A percentile compares a stretch with the other conserved stretches of the same genome.
These are phyloP conservation scores for Trichoderma asperellum DNA, from an alignment of 2,329 filamentous ascomycete species.

Conservation along the genomic window DNA sequence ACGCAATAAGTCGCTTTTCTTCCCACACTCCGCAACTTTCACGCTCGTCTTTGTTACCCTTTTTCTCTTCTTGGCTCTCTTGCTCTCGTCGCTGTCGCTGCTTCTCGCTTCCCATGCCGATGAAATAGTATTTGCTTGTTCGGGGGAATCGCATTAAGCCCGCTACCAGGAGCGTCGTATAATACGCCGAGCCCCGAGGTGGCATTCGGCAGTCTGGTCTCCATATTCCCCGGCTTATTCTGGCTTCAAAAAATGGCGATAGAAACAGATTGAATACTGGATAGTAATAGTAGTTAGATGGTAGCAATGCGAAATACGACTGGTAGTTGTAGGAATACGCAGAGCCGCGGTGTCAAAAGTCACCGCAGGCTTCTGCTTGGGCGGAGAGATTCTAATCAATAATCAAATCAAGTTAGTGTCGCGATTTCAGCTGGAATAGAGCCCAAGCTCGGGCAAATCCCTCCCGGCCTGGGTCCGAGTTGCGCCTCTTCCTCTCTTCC, in stretches of 20 bases:
- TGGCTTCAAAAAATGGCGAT: background rate
- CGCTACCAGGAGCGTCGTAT: background rate
- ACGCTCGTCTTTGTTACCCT: too few species aligned
- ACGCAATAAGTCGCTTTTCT: background rate
- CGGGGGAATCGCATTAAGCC: background rate
- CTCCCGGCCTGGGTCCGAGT: background rate
- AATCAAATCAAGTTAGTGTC: background rate
- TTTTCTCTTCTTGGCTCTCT: background rate
- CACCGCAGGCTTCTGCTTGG: background rate
- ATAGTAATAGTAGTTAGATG: background rate
- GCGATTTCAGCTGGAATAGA: background rate
- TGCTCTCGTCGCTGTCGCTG: background rate
- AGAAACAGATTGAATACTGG: background rate
- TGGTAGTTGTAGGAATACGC: background rate
- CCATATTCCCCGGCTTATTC: background rate
- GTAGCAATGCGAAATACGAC: background rate
- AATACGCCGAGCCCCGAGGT: background rate
- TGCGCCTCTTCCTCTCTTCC: background rate
- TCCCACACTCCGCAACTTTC: background rate
- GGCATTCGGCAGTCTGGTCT: background rate
- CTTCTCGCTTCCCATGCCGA: background rate
- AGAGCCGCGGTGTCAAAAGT: background rate
- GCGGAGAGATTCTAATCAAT: slow-evolving; percentile 1
- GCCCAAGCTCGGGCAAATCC: background rate
- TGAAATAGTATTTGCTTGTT: background rate